These are phyloP conservation scores for Ogataea parapolymorpha DNA, from an alignment of 805 yeast genomes.

Conservation along the genomic window DNA sequence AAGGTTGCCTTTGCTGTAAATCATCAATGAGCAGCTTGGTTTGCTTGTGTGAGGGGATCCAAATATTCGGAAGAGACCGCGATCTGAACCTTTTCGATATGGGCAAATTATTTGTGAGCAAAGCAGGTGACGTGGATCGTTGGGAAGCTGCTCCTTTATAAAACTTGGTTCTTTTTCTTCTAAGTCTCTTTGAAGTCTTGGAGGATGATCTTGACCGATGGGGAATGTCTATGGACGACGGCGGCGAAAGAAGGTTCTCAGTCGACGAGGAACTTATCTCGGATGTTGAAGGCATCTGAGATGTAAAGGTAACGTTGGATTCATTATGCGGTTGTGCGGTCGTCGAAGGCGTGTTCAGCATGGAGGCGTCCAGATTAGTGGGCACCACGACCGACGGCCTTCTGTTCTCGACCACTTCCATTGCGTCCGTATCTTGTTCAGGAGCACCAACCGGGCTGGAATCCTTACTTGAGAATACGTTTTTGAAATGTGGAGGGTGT, in stretches of 20 bases:
- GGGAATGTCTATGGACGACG: conserved; percentile 6
- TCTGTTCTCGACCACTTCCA: conserved; percentile 28
- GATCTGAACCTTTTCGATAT: conserved; percentile 30
- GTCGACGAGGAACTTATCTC: conserved; percentile 4
- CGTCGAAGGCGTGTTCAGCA: conserved; percentile 17
- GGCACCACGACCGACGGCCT: conserved; percentile 29
- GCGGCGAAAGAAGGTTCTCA: conserved; percentile 5
- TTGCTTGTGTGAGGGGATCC: conserved; percentile 27
- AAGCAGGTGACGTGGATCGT: conserved; percentile 6
- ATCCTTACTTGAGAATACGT: conserved; percentile 29
- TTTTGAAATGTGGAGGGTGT: conserved; percentile 31
- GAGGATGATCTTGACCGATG: conserved; percentile 17
- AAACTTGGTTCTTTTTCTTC: conserved; percentile 16
- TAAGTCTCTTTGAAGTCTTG: conserved; percentile 12
- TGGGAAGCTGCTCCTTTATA: conserved; percentile 12
- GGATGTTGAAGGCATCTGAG: conserved; percentile 8
- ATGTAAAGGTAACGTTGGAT: conserved; percentile 15
- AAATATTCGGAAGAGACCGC: conserved; percentile 35
- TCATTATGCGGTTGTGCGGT: conserved; percentile 7
- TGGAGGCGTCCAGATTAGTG: conserved; percentile 20
- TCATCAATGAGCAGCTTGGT: conserved; percentile 18
- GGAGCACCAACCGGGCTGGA: conserved; percentile 12
- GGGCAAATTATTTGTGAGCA: conserved; percentile 14
- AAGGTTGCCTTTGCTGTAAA: conserved; percentile 14
- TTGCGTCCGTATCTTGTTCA: conserved; percentile 13